Conservation (phyloP, 2,329 filamentous ascomycete genomes). For the Botryosphaeria dothidea region DNA sequence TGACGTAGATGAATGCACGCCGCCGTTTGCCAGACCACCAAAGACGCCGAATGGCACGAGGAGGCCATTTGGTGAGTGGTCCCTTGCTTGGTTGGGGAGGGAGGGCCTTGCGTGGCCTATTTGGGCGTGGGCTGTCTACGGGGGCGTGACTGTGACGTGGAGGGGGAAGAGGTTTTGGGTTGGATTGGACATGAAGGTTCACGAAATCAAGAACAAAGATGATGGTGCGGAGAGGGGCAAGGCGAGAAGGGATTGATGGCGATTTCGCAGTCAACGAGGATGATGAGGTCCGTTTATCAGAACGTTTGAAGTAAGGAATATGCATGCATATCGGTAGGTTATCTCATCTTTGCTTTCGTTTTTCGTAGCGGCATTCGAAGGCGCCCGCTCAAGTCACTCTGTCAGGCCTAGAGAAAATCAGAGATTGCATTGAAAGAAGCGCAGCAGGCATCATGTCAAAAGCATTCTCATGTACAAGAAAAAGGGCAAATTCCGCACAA, state of each 20-base stretch:
- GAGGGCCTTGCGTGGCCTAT: constrained; percentile 83
- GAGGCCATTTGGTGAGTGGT: constrained; percentile 69
- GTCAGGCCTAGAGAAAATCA: too few relatives aligned
- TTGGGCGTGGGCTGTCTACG: constrained; percentile 85
- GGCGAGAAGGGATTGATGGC: constrained; percentile 1
- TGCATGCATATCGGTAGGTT: neutral
- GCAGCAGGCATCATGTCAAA: neutral
- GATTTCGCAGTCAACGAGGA: neutral
- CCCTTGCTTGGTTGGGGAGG: constrained; percentile 79
- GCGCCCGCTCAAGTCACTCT: neutral
- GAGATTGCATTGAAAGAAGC: neutral
- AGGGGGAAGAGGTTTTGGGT: constrained; percentile 81
- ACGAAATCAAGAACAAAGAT: constrained; percentile 47
- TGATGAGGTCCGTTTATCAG: neutral
- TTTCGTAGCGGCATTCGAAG: neutral
- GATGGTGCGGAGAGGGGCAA: neutral
- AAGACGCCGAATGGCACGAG: constrained; percentile 42
- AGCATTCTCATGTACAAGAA: neutral
- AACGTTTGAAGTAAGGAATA: neutral
- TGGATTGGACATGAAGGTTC: constrained; percentile 79
- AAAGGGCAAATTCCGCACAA: neutral
- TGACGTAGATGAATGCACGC: constrained; percentile 70
- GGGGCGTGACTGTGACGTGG: constrained; percentile 88
- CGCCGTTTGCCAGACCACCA: constrained; percentile 65
- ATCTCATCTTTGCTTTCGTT: too few relatives aligned